These are phyloP conservation scores for Phytophthora cactorum DNA, from an alignment of 352 stramenopile genomes.

Conservation along the genomic window DNA sequence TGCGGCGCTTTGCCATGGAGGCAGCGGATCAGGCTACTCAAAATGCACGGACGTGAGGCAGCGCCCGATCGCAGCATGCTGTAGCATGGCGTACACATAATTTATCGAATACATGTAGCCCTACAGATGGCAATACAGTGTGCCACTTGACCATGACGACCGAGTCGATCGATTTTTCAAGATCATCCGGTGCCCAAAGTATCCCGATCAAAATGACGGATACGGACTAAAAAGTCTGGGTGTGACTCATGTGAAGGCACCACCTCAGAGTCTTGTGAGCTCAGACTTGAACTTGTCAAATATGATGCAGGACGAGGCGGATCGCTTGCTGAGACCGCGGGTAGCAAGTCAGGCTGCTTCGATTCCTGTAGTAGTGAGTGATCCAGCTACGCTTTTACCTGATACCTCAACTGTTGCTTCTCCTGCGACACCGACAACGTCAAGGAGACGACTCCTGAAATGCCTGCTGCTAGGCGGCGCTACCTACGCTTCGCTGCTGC, in stretches of 20 bases:
- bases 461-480: constrained; percentile 12
- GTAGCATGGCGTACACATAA: not conserved
- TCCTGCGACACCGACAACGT: not conserved
- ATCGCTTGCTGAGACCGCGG: constrained; percentile 15
- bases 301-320: constrained; percentile 21
- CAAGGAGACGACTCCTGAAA: not conserved
- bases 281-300: constrained; percentile 20
- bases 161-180: not conserved
- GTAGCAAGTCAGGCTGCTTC: constrained; percentile 2
- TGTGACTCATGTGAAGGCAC: not conserved
- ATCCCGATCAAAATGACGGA: constrained; percentile 11
- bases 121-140: not conserved
- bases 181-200: not conserved
- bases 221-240: too few species aligned
- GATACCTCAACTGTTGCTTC: not conserved
- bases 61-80: too few species aligned
- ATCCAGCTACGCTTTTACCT: constrained; percentile 3
- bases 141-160: too few species aligned
- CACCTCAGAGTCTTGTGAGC: not conserved
- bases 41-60: not conserved
- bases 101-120: not conserved
- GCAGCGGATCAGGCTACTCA: constrained; percentile 27
- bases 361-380: constrained; percentile 1
- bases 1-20: constrained; percentile 42
- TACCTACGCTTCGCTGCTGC: constrained; percentile 21